Conservation (phyloP, 2,329 filamentous ascomycete genomes). For the Amauroascus niger region DNA sequence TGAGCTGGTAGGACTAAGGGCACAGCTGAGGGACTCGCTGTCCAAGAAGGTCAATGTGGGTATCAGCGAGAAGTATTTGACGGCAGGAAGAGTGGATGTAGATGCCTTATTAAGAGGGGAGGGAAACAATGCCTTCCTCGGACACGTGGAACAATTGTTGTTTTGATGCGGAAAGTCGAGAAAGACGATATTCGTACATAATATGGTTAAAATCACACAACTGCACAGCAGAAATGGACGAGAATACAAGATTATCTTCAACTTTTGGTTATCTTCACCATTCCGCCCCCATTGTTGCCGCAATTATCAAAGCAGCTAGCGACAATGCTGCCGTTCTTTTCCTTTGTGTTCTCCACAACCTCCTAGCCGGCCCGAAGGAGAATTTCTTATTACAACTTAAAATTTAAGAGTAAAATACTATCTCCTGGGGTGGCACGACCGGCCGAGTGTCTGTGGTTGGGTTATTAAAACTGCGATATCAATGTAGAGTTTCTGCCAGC, state of each 20-base stretch:
- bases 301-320: neutral
- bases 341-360: slow-evolving; percentile 1
- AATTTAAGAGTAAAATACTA: too few relatives aligned
- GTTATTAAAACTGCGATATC: too few relatives aligned
- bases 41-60: slow-evolving; percentile 70
- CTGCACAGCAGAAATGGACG: neutral
- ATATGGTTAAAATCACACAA: neutral
- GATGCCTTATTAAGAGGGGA: slow-evolving; percentile 58
- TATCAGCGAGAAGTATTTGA: slow-evolving; percentile 78
- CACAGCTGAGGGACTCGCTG: slow-evolving; percentile 62
- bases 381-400: too few relatives aligned
- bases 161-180: slow-evolving; percentile 22
- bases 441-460: too few relatives aligned
- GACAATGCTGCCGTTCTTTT: neutral
- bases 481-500: too few relatives aligned
- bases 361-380: neutral
- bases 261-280: neutral
- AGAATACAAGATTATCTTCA: neutral
- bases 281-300: neutral
- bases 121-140: slow-evolving; percentile 57
- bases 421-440: too few relatives aligned
- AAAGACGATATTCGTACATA: too few relatives aligned
- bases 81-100: slow-evolving; percentile 73
- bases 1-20: slow-evolving; percentile 60
- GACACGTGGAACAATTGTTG: slow-evolving; percentile 42